Evolutionary conservation across 208 protist species (phyloP), one percentile per base, ranked within the genome.

Genomic region (Trypanosoma scelopori): DNA sequence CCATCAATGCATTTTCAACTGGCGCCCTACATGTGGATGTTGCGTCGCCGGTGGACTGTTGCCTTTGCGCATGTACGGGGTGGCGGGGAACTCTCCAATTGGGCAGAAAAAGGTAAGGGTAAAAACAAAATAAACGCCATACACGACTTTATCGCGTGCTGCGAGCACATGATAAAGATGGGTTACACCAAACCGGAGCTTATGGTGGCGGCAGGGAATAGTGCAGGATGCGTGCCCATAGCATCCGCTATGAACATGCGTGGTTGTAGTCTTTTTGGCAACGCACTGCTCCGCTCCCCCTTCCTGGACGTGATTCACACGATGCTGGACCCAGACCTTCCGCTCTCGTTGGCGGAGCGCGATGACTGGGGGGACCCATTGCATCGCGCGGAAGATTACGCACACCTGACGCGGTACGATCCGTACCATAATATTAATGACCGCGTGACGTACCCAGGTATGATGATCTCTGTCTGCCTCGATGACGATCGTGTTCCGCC

Each of bases 301-400:
- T 98, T 98, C 69, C 77, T 98, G 20, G 97, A 98, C 67, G 67
- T 97, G 11, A 86, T 96, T 55, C 97, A 89, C 77, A 98, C 95
- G 35, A 97, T 98, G 94, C 55, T 77, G 9, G 92, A 97, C 64
- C 79, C 85, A 28, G 80, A 92, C 50, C 74, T 98, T 9, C 93
- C 95, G 18, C 81, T 98, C 16, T 96, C 93, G 28, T 64, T 94
- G 3, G 89, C 80, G 12, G 93, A 98, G 64, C 92, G 85, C n/a
- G 85, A 93, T 30, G 94, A 98, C 68, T 98, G 96, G 94, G 95
- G 95, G 23, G 96, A 97, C 72, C 93, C 93, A 52, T 81, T 94
- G 27, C 86, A 94, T 75, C 76, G 39, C 51, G 76, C 78, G 35
- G 60, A 71, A 9, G 91, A 96, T 57, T 64, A 93, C 27, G 78